Evolutionary conservation across 495 filamentous ascomycete species (phyloP).

Genomic region (Apodospora peruviana): DNA sequence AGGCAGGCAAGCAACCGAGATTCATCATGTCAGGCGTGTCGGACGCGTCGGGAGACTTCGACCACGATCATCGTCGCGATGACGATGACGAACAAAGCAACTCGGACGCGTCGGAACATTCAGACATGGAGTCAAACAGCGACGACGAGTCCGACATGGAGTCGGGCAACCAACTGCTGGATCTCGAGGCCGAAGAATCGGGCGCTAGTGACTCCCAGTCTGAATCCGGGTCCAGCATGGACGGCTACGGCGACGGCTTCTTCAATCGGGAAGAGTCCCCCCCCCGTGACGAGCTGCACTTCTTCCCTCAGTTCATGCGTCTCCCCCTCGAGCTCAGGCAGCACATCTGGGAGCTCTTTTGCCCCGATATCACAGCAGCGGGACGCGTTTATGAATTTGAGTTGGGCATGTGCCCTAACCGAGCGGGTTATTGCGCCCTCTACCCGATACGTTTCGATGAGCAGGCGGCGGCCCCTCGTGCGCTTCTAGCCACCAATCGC

Average conservation of each 20-base stretch:
- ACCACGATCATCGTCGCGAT: conserved; percentile 6
- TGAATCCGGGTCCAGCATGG: background rate
- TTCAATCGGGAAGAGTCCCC: background rate
- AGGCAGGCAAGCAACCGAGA: too few species aligned
- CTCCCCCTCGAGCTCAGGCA: conserved; percentile 35
- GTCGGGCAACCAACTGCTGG: background rate
- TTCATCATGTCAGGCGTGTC: too few species aligned
- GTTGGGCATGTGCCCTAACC: too few species aligned
- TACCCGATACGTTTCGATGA: too few species aligned
- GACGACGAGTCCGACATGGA: background rate
- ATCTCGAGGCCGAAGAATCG: conserved; percentile 9
- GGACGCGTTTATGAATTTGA: conserved; percentile 19
- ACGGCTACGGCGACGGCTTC: conserved; percentile 2
- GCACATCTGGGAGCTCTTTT: conserved; percentile 36
- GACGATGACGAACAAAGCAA: conserved; percentile 2
- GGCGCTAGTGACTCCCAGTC: conserved; percentile 7
- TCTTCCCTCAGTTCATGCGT: conserved; percentile 34
- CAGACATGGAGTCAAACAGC: background rate
- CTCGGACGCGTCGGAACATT: background rate
- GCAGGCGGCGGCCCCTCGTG: too few species aligned
- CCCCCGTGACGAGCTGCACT: conserved; percentile 5
- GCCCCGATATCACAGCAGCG: conserved; percentile 26
- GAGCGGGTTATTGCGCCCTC: too few species aligned
- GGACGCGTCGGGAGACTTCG: conserved; percentile 7
- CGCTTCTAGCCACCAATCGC: conserved; percentile 22